Evolutionary conservation across 768 basidiomycete genomes (phyloP).

Genomic region (Russula dissimulans): DNA sequence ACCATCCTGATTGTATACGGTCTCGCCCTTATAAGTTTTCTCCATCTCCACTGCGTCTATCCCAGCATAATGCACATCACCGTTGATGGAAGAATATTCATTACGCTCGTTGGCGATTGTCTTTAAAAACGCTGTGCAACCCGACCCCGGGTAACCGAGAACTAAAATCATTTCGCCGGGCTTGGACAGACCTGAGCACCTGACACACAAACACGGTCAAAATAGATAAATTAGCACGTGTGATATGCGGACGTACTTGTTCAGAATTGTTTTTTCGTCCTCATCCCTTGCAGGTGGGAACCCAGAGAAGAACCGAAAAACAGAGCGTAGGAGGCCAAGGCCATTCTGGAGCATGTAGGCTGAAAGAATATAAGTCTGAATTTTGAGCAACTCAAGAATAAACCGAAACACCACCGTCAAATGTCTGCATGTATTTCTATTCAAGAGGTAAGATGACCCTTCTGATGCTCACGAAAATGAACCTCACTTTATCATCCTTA

Average conservation of each 20-base stretch:
- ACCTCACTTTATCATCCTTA: constrained; percentile 43
- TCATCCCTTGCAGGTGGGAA: not conserved
- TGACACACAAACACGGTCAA: not conserved
- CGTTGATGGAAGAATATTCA: constrained; percentile 53
- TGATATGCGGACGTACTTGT: not conserved
- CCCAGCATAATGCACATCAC: constrained; percentile 77
- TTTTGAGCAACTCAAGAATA: not conserved
- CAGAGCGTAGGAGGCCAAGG: not conserved
- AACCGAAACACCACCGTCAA: constrained; percentile 38
- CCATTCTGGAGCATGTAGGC: constrained; percentile 3
- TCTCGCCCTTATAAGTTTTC: constrained; percentile 69
- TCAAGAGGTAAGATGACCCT: not conserved
- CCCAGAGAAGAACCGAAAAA: not conserved
- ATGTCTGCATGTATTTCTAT: constrained; percentile 50
- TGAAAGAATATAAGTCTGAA: not conserved
- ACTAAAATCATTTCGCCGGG: constrained; percentile 16
- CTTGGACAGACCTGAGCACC: constrained; percentile 15
- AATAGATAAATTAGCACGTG: not conserved
- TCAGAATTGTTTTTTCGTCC: not conserved
- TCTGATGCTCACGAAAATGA: not conserved
- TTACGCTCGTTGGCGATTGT: constrained; percentile 67
- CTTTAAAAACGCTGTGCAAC: constrained; percentile 83
- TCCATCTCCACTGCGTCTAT: constrained; percentile 68
- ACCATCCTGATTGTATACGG: constrained; percentile 74
- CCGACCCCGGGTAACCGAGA: constrained; percentile 67